Evolutionary conservation across 345 rosid genomes (phyloP), one percentile per base, ranked within the genome.

Genomic region (Heritiera littoralis): DNA sequence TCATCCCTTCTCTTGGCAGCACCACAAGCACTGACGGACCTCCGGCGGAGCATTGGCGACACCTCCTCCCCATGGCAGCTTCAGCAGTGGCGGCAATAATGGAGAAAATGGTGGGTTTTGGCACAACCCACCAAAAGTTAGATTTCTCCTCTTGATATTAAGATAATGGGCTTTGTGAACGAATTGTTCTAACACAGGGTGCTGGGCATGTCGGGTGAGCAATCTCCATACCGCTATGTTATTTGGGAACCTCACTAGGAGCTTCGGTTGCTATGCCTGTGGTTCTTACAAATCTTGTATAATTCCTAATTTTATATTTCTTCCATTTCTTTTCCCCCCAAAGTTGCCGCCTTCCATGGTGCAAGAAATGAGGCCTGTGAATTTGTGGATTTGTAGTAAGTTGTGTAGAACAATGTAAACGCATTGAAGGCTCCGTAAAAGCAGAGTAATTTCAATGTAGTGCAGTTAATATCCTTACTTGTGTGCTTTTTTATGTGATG

Each of bases 281-380:
- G 0, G 41, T 48, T 38, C 52, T 14, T 51, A 54, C 0, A 2
- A 30, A 52, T 54, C 76, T 72, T 63, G n/a, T 8, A 63, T 2
- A 65, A 63, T 72, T 78, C 59, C 61, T 77, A 23, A 43, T 23
- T 20, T 40, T 38, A 70, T 72, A 45, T 56, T 61, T 74, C 48
- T 49, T 66, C 41, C 40, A n/a, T 7, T 52, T 35, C 49, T 7
- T 66, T 0, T n/a, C 46, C 63, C 77, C 72, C 35, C 86, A 94
- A 97, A 13, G 80, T 8, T 92, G 92, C 80, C 91, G 97, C 86
- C 89, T 90, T 79, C 83, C 91, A 12, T 92, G 92, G 92, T 69
- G 90, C 78, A 74, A 88, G 80, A 92, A 89, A 66, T 89, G 86
- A 91, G 82, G 66, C 7, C 17, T 46, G 54, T 6, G 77, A 74